Evolutionary conservation across 495 filamentous ascomycete species (phyloP), one percentile per base, ranked within the genome.

Genomic region (Physcia stellaris): DNA sequence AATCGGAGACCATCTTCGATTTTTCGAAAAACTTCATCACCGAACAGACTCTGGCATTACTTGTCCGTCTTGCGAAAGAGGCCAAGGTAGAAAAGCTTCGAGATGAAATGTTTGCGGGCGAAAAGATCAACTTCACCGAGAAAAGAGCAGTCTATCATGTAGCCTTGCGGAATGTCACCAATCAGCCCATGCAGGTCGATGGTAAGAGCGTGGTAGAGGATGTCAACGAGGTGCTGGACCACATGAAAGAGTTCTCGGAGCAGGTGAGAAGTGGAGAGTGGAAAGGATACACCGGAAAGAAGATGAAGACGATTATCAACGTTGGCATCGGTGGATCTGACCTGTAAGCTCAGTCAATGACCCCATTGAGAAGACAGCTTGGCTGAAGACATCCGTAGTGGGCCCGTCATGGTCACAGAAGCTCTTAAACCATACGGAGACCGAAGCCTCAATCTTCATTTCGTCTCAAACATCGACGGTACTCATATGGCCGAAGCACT

Each of bases 111-210:
- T 98, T 98, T 62, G 77, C 74, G 24, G 90, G 90, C 47, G 81
- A 95, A 56, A 85, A 88, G 71, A 96, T 98, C 70, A 98, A 98
- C 73, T 94, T 94, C 67, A 98, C 90, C 31, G 90, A 98, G 71
- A 66, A 90, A 50, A 77, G 92, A 40, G 90, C 90, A 46, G 90
- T 98, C 45, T 94, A 94, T 67, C 90, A 96, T 61, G 75, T 79
- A 49, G 92, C 92, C 30, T 65, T 98, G 55, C 80, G 90, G 55
- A 98, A 98, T 58, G 73, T 80, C 40, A 68, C 70, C 55, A 84
- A 83, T 55, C 66, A 80, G 70, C 70, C 79, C 34, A 92, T 98
- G 83, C 64, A 82, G 62, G 92, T 98, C 15, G 80, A 96, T 42
- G 92, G 92, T 39, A 71, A 87, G 64, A 88, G 88, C 55, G 92